phyloP scores from a whole-genome alignment of 495 filamentous ascomycete species.

The Aspergillus sclerotiicarbonarius region DNA sequence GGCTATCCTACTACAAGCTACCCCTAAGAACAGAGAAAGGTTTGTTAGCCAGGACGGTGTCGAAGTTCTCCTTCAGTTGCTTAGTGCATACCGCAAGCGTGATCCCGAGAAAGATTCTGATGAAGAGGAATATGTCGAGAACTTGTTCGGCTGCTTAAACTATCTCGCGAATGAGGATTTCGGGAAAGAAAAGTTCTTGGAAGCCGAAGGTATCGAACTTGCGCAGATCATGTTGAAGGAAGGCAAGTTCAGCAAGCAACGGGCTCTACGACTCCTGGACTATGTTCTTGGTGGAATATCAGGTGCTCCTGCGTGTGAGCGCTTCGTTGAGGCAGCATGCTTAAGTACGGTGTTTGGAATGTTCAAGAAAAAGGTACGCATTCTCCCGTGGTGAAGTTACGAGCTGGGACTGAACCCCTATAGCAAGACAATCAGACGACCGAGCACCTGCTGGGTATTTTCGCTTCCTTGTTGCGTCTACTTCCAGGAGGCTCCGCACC shows the following conservation, averaged over 20 bases:
- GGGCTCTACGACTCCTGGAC: slow-evolving; percentile 78
- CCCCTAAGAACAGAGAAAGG: slow-evolving; percentile 57
- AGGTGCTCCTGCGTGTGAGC: slow-evolving; percentile 61
- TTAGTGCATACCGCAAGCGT: slow-evolving; percentile 83
- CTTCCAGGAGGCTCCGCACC: slow-evolving; percentile 74
- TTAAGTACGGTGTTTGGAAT: slow-evolving; percentile 80
- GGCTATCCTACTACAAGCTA: slow-evolving; percentile 78
- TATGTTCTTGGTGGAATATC: slow-evolving; percentile 67
- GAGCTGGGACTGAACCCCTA: slow-evolving; percentile 22
- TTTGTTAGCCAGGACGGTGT: slow-evolving; percentile 69
- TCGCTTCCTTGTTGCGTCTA: slow-evolving; percentile 76
- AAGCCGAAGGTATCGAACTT: slow-evolving; percentile 90
- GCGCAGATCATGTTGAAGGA: slow-evolving; percentile 84
- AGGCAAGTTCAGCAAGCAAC: slow-evolving; percentile 73
- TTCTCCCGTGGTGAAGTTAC: neutral
- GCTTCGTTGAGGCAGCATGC: slow-evolving; percentile 78
- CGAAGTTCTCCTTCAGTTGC: slow-evolving; percentile 77
- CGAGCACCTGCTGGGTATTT: slow-evolving; percentile 88
- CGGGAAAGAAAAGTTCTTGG: slow-evolving; percentile 80
- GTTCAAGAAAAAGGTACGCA: slow-evolving; percentile 81
- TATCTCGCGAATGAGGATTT: slow-evolving; percentile 72
- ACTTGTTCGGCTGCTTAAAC: slow-evolving; percentile 80
- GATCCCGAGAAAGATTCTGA: slow-evolving; percentile 85
- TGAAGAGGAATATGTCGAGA: slow-evolving; percentile 93
- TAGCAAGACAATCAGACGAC: slow-evolving; percentile 63